Conservation (phyloP, 208 protist genomes). For the Trichomonas vaginalis region DNA sequence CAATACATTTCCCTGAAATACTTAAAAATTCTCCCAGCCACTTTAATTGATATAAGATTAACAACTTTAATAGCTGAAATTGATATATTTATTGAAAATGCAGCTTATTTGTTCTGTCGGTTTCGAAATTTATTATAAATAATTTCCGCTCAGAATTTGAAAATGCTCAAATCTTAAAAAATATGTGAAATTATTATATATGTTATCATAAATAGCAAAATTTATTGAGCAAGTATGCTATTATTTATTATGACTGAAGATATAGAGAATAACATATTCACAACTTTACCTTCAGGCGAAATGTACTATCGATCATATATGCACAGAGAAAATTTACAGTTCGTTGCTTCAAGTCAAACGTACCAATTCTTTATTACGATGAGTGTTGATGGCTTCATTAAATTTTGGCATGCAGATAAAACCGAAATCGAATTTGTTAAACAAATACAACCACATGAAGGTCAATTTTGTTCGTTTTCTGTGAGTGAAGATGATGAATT, state of each 20-base stretch:
- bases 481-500: not conserved
- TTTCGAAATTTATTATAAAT: no score
- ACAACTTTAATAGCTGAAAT: no score
- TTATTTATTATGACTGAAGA: not conserved
- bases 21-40: no score
- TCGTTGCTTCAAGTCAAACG: not conserved
- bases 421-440: not conserved
- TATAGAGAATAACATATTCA: not conserved
- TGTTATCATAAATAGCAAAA: no score
- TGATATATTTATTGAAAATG: no score
- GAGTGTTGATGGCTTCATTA: not conserved
- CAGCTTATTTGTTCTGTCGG: no score
- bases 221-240: no score
- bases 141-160: no score
- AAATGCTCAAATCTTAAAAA: no score
- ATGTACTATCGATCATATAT: constrained; percentile 17
- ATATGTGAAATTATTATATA: no score
- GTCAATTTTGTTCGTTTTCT: not conserved
- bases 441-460: not conserved
- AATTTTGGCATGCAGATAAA: not conserved
- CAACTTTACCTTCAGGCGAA: not conserved
- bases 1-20: no score
- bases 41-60: no score
- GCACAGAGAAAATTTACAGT: not conserved
- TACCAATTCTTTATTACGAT: not conserved